phyloP scores from a whole-genome alignment of 768 basidiomycete genomes.

The Kwoniella sp. region DNA sequence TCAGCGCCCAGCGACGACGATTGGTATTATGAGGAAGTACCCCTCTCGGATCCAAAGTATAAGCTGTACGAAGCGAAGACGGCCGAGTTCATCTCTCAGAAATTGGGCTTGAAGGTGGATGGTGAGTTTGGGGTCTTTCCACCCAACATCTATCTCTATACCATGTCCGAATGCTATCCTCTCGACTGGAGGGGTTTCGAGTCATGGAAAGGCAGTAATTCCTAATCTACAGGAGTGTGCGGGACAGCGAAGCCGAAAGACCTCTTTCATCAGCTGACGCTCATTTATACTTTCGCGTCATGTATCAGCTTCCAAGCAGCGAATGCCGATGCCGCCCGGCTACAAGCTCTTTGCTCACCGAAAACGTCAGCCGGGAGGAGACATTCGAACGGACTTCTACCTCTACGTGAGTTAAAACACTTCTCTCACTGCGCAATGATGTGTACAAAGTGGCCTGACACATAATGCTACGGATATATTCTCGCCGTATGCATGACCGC shows the following conservation, averaged over 20 bases:
- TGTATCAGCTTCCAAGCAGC: slow-evolving; percentile 13
- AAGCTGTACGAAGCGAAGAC: slow-evolving; percentile 36
- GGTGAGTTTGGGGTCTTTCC: too few species aligned
- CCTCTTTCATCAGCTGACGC: neutral
- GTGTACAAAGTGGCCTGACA: neutral
- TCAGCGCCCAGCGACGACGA: slow-evolving; percentile 1
- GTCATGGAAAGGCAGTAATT: neutral
- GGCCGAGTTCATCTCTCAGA: slow-evolving; percentile 33
- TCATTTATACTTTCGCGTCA: neutral
- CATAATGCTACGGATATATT: too few species aligned
- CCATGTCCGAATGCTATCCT: too few species aligned
- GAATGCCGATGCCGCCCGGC: slow-evolving; percentile 36
- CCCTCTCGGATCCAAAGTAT: slow-evolving; percentile 25
- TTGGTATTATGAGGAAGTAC: slow-evolving; percentile 24
- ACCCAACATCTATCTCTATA: too few species aligned
- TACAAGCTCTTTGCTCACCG: slow-evolving; percentile 45
- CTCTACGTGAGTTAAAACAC: slow-evolving; percentile 32
- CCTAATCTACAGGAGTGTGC: neutral
- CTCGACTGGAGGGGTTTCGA: too few species aligned
- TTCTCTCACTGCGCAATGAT: neutral
- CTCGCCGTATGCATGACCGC: neutral
- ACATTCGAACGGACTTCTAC: slow-evolving; percentile 35
- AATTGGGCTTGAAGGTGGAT: slow-evolving; percentile 14
- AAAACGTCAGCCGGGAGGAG: slow-evolving; percentile 30
- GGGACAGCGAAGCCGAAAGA: neutral